Evolutionary conservation across 129 eudicot genomes (phyloP).

Genomic region (Calendula officinalis): DNA sequence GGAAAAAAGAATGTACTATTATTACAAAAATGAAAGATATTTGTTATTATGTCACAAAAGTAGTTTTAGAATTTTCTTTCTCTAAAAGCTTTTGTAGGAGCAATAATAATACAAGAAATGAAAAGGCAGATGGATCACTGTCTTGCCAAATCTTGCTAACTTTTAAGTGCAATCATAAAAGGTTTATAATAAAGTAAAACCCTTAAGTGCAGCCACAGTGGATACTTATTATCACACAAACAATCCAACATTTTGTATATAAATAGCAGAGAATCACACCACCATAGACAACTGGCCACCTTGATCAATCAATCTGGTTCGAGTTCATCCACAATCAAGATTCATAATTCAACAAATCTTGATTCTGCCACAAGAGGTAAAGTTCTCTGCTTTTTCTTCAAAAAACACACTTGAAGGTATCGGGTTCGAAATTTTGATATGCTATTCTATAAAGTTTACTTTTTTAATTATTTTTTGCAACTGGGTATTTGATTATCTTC

Average conservation of each 20-base stretch:
- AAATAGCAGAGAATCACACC: constrained; percentile 17
- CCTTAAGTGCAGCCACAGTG: constrained; percentile 19
- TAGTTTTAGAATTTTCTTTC: neutral
- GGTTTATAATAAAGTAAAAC: constrained; percentile 26
- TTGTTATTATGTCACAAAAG: constrained; percentile 15
- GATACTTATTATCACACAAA: constrained; percentile 12
- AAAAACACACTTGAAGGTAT: neutral
- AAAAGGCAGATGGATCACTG: constrained; percentile 32
- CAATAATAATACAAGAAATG: constrained; percentile 26
- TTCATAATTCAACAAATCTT: constrained; percentile 14
- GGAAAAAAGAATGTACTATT: constrained; percentile 16
- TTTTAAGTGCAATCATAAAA: constrained; percentile 36
- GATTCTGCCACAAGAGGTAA: constrained; percentile 31
- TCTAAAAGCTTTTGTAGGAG: constrained; percentile 26
- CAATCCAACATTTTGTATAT: constrained; percentile 21
- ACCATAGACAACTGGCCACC: constrained; percentile 31
- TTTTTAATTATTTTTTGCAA: constrained; percentile 8
- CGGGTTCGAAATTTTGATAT: too few species aligned
- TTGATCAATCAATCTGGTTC: constrained; percentile 14
- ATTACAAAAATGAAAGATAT: constrained; percentile 33
- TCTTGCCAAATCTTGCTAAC: constrained; percentile 40
- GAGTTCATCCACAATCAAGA: constrained; percentile 19
- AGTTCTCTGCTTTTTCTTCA: constrained; percentile 7
- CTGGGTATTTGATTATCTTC: constrained; percentile 25
- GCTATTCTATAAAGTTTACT: neutral